A percentile compares a stretch with the other conserved stretches of the same genome.
Conservation (phyloP, 192 early-diverging fungal species). For the Backusella macrospora region DNA sequence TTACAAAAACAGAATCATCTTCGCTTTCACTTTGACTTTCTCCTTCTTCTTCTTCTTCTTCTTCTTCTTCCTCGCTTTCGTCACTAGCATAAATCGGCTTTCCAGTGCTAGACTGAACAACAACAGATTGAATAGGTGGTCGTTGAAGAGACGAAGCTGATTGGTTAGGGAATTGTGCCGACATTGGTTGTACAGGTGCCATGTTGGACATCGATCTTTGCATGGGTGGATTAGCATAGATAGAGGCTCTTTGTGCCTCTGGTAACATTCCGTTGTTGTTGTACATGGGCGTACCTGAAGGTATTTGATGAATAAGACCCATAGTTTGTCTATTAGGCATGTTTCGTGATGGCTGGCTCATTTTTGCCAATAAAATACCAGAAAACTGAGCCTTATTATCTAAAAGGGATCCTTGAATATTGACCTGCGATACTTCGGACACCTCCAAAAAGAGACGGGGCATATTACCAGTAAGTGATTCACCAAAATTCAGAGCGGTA, state of each 20-base stretch:
- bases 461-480: constrained; percentile 4
- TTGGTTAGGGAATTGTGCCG: constrained; percentile 6
- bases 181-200: not conserved
- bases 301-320: constrained; percentile 16
- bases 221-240: constrained; percentile 4
- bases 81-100: constrained; percentile 34
- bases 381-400: constrained; percentile 18
- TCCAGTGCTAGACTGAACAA: not conserved
- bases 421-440: constrained; percentile 18
- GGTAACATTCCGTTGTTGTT: not conserved
- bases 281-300: constrained; percentile 7
- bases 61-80: constrained; percentile 28
- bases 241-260: not conserved
- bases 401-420: constrained; percentile 1
- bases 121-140: not conserved
- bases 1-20: constrained; percentile 15
- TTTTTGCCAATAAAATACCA: constrained; percentile 5
- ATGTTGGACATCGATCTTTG: constrained; percentile 10
- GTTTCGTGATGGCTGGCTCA: not conserved
- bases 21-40: constrained; percentile 27
- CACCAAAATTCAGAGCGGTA: constrained; percentile 36
- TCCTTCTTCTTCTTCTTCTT: constrained; percentile 27
- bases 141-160: not conserved
- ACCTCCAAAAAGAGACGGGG: constrained; percentile 39
- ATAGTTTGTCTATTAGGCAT: constrained; percentile 10